Percentiles rank a stretch among this genome's conserved stretches.
Evolutionary conservation across 192 early-diverging fungal genomes (phyloP).

Genomic region (Backusella macrospora): DNA sequence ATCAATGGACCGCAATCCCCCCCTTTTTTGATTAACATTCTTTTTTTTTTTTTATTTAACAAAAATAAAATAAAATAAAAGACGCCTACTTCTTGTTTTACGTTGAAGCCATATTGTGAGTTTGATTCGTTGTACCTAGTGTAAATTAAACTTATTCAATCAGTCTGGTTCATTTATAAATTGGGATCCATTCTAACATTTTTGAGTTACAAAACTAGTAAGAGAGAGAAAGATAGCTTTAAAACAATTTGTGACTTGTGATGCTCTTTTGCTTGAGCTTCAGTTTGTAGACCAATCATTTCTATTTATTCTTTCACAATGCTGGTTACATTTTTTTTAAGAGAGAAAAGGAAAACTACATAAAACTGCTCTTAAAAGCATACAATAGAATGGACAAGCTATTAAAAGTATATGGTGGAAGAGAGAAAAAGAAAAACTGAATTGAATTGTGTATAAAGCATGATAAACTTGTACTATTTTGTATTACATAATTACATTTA

Average conservation of each 20-base stretch:
- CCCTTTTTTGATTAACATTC: no score
- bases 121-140: slow-evolving; percentile 4
- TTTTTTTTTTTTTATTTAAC: no score
- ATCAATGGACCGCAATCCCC: no score
- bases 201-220: background rate
- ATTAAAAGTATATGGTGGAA: no score
- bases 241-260: background rate
- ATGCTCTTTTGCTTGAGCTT: background rate
- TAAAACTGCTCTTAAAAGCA: no score
- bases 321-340: no score
- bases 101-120: background rate
- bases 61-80: background rate
- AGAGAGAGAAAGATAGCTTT: background rate
- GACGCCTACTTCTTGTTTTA: background rate
- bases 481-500: background rate
- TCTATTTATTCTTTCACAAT: background rate
- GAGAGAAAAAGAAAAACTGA: no score
- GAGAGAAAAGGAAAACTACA: no score
- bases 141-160: background rate
- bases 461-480: background rate
- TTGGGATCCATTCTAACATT: background rate
- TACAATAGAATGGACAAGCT: no score
- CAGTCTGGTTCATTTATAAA: background rate
- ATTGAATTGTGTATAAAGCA: background rate
- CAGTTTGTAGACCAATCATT: background rate